Evolutionary conservation across 2,329 filamentous ascomycete species (phyloP).

Genomic region (Neofusicoccum umdonicola): DNA sequence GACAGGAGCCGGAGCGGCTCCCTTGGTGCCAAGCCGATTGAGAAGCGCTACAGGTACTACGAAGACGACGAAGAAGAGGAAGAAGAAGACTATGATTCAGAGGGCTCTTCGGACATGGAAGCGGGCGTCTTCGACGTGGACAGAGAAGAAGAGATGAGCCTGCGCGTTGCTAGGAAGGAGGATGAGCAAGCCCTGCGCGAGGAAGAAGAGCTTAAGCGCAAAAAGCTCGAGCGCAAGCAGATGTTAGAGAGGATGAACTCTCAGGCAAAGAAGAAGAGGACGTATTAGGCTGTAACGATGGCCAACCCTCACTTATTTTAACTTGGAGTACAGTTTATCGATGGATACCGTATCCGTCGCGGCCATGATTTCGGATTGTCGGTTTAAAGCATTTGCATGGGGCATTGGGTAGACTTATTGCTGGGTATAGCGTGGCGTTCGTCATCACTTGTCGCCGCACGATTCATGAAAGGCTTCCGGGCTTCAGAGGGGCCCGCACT

Average conservation of each 20-base stretch:
- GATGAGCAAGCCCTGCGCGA: conserved; percentile 64
- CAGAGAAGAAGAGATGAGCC: conserved; percentile 64
- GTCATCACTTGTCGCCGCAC: conserved; percentile 11
- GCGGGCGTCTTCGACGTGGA: conserved; percentile 73
- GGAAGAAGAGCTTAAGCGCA: conserved; percentile 59
- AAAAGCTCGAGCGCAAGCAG: conserved; percentile 56
- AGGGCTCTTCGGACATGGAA: conserved; percentile 70
- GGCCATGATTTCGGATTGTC: not conserved
- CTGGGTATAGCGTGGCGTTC: conserved; percentile 17
- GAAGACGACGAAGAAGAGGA: conserved; percentile 52
- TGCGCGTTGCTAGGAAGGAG: conserved; percentile 63
- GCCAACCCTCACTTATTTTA: not conserved
- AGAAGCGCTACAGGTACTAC: conserved; percentile 26
- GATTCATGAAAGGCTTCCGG: conserved; percentile 15
- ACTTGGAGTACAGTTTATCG: not conserved
- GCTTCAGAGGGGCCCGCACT: conserved; percentile 4
- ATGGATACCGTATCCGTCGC: not conserved
- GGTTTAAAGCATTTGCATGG: conserved; percentile 17
- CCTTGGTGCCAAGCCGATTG: conserved; percentile 30
- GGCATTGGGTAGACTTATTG: conserved; percentile 17
- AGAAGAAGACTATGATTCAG: conserved; percentile 63
- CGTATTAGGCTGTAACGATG: not conserved
- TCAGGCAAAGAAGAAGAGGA: conserved; percentile 14
- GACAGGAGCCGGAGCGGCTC: conserved; percentile 24
- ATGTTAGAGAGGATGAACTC: conserved; percentile 28